Percentiles rank a stretch among this genome's conserved stretches.
These are phyloP conservation scores for Solanum pimpinellifolium DNA, from an alignment of 257 asterid genomes.

Conservation along the genomic window DNA sequence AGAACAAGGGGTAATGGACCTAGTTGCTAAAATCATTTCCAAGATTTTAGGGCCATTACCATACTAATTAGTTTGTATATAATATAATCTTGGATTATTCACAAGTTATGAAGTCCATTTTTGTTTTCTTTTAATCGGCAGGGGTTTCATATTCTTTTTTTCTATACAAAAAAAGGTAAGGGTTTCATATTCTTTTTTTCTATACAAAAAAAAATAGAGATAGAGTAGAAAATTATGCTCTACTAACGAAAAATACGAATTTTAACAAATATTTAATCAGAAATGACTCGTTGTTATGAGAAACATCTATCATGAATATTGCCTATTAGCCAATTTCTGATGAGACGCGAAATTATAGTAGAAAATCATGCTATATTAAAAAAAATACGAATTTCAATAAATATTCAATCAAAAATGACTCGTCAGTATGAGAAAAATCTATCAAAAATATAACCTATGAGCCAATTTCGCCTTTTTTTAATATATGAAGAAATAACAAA, in stretches of 20 bases:
- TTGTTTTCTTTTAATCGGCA: background rate
- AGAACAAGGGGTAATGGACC: background rate
- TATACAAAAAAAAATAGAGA: background rate
- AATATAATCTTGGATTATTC: background rate
- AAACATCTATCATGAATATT: background rate
- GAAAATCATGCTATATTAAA: background rate
- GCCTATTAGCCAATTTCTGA: background rate
- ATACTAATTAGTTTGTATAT: background rate
- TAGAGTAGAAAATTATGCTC: background rate
- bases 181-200: background rate
- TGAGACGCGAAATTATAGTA: background rate
- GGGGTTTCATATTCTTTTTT: background rate
- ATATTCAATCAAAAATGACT: background rate
- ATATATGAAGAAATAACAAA: background rate
- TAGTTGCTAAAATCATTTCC: background rate
- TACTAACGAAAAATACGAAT: background rate
- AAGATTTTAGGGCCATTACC: background rate
- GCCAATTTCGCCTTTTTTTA: background rate
- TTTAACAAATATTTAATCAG: background rate
- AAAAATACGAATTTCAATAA: background rate
- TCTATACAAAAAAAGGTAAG: too few relatives aligned
- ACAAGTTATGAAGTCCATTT: background rate
- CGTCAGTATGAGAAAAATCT: too few relatives aligned
- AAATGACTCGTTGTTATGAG: background rate
- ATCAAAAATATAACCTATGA: background rate